Evolutionary conservation across 352 stramenopile species (phyloP).

Genomic region (Pythium oligandrum): DNA sequence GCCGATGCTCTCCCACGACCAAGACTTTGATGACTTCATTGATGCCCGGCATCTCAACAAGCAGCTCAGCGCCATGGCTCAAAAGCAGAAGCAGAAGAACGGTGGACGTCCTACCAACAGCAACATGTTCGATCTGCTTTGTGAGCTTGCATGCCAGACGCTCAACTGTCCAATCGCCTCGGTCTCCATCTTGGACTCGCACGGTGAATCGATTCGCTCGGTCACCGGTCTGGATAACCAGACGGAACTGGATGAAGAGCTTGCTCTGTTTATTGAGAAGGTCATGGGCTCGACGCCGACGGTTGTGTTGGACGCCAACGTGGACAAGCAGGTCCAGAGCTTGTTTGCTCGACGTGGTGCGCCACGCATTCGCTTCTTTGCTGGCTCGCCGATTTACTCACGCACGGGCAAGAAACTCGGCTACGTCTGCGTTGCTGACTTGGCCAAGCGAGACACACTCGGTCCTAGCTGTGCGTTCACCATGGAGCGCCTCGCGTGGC

Average conservation of each 20-base stretch:
- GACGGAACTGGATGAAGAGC: conserved; percentile 44
- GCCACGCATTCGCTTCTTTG: conserved; percentile 67
- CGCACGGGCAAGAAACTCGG: conserved; percentile 61
- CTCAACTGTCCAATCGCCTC: conserved; percentile 75
- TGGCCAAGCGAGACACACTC: conserved; percentile 69
- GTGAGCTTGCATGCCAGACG: conserved; percentile 77
- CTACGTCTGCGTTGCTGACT: conserved; percentile 75
- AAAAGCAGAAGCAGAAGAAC: conserved; percentile 31
- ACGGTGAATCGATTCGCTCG: conserved; percentile 45
- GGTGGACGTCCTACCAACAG: conserved; percentile 20
- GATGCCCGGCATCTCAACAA: conserved; percentile 47
- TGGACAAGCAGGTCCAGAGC: conserved; percentile 60
- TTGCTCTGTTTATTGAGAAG: conserved; percentile 65
- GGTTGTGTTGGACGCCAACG: conserved; percentile 67
- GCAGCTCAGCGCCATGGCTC: conserved; percentile 48
- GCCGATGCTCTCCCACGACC: conserved; percentile 10
- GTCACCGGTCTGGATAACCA: conserved; percentile 45
- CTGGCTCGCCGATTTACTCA: conserved; percentile 74
- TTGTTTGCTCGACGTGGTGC: conserved; percentile 40
- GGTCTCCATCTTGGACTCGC: conserved; percentile 58
- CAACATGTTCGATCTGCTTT: conserved; percentile 81
- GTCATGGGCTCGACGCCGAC: conserved; percentile 74
- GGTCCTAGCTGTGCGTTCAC: conserved; percentile 69
- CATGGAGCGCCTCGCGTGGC: conserved; percentile 72
- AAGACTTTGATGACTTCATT: conserved; percentile 57